Evolutionary conservation across 2,329 filamentous ascomycete species (phyloP).

Genomic region (Microsporum canis): DNA sequence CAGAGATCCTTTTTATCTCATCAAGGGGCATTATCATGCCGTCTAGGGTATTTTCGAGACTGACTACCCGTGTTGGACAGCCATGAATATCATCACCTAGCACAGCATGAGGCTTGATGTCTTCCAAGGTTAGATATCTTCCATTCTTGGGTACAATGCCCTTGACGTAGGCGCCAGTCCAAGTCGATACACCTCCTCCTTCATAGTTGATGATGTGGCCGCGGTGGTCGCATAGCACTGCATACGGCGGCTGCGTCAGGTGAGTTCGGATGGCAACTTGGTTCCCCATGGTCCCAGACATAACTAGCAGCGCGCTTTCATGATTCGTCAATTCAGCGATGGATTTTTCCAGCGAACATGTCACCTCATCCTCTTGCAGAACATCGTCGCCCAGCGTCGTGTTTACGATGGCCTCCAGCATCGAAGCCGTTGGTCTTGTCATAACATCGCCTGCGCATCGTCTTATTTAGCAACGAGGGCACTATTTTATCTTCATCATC

Average conservation of each 20-base stretch:
- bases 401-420: conserved; percentile 67
- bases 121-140: conserved; percentile 62
- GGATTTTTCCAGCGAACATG: conserved; percentile 61
- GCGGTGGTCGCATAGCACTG: conserved; percentile 65
- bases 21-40: conserved; percentile 66
- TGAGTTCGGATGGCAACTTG: conserved; percentile 71
- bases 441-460: conserved; percentile 49
- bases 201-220: conserved; percentile 62
- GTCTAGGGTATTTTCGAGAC: conserved; percentile 73
- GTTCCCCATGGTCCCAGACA: conserved; percentile 92
- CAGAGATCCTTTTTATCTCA: conserved; percentile 58
- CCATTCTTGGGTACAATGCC: conserved; percentile 59
- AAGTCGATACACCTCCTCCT: conserved; percentile 55
- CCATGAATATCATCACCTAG: conserved; percentile 61
- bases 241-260: conserved; percentile 66
- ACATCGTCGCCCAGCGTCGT: conserved; percentile 76
- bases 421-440: conserved; percentile 66
- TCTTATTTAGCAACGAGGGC: neutral
- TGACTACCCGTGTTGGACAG: conserved; percentile 71
- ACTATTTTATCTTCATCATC: neutral
- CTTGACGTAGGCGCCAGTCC: conserved; percentile 60
- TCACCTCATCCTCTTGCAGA: conserved; percentile 67
- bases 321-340: conserved; percentile 64
- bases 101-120: conserved; percentile 55
- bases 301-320: conserved; percentile 65